These are phyloP conservation scores for Streptanthus diversifolius DNA, from an alignment of 345 rosid genomes.

Conservation along the genomic window DNA sequence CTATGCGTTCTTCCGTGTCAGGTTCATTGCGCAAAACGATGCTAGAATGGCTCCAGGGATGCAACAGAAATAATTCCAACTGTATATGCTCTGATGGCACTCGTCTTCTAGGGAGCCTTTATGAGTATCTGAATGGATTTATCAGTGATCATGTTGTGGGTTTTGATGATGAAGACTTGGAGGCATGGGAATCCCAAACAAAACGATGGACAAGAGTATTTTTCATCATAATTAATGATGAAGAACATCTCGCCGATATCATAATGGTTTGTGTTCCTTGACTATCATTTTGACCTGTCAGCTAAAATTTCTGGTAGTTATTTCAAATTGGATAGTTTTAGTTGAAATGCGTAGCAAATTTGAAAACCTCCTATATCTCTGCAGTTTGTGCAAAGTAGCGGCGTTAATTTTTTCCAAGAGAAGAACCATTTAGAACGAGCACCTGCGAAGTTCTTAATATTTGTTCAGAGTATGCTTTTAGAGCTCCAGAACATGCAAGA, in stretches of 20 bases:
- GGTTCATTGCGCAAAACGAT: slow-evolving; percentile 50
- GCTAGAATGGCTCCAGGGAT: slow-evolving; percentile 66
- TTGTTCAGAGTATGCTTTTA: slow-evolving; percentile 49
- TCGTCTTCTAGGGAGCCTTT: slow-evolving; percentile 50
- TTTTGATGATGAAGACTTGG: slow-evolving; percentile 83
- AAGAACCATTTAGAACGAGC: slow-evolving; percentile 39
- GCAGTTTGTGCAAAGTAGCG: slow-evolving; percentile 61
- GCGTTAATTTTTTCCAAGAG: slow-evolving; percentile 46
- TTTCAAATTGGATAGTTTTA: not conserved
- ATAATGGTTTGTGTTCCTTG: slow-evolving; percentile 49
- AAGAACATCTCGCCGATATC: slow-evolving; percentile 46
- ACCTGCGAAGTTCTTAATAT: slow-evolving; percentile 61
- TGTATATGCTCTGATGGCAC: slow-evolving; percentile 23
- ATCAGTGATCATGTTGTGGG: slow-evolving; percentile 38
- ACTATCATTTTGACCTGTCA: slow-evolving; percentile 14
- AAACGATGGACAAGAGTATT: slow-evolving; percentile 80
- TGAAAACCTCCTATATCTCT: slow-evolving; percentile 14
- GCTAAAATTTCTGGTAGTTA: not conserved
- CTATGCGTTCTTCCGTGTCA: slow-evolving; percentile 19
- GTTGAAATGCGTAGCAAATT: not conserved
- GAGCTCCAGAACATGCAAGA: slow-evolving; percentile 64
- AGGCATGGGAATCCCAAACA: slow-evolving; percentile 78
- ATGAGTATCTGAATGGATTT: slow-evolving; percentile 55
- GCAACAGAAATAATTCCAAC: slow-evolving; percentile 26
- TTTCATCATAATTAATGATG: slow-evolving; percentile 52